These are phyloP conservation scores for Penicillium sp. DNA, from an alignment of 2,329 filamentous ascomycete genomes.

Conservation along the genomic window DNA sequence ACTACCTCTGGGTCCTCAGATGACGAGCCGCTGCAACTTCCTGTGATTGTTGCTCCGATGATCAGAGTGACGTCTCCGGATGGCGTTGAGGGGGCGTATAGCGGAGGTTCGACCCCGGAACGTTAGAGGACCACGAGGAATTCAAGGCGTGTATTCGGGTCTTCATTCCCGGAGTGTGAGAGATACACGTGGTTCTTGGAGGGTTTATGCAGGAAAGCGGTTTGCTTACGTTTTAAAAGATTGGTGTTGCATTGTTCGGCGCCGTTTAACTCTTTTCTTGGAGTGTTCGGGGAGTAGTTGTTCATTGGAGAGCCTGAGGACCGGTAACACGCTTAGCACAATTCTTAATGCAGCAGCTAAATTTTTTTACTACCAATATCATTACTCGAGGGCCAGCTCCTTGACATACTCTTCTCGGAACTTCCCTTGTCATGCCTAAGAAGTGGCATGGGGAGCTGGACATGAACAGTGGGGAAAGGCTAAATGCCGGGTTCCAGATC, in stretches of 20 bases:
- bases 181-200: neutral
- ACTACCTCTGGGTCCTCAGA: neutral
- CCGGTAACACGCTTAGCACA: neutral
- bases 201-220: neutral
- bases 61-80: constrained; percentile 12
- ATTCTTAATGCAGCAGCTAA: neutral
- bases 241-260: neutral
- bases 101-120: neutral
- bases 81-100: neutral
- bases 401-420: neutral
- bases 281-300: neutral
- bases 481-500: too few species aligned
- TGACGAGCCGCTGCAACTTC: neutral
- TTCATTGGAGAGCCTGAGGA: neutral
- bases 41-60: neutral
- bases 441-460: neutral
- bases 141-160: neutral
- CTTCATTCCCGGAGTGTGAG: neutral
- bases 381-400: neutral
- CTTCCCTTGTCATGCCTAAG: too few species aligned
- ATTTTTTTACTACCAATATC: neutral
- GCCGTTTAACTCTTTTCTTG: neutral
- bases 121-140: neutral
- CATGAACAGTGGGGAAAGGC: neutral
- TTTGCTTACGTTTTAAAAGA: neutral